Conservation (phyloP, 2,329 filamentous ascomycete genomes). For the Fusarium fracticaudum region DNA sequence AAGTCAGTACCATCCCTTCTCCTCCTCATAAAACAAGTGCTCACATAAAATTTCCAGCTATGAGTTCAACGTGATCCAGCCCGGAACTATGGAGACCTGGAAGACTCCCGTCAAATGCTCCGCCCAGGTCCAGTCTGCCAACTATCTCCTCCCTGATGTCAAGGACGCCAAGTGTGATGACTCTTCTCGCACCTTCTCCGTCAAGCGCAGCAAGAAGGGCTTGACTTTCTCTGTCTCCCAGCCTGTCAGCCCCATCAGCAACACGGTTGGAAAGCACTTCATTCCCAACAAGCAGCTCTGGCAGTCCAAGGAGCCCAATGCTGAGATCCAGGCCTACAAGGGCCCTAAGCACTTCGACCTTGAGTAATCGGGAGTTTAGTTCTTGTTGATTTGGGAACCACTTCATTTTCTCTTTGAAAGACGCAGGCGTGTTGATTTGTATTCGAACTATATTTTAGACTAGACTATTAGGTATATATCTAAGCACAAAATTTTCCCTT, state of each 20-base stretch:
- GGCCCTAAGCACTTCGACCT: slow-evolving; percentile 37
- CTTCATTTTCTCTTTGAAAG: background rate
- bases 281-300: slow-evolving; percentile 33
- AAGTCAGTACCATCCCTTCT: background rate
- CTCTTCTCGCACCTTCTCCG: slow-evolving; percentile 45
- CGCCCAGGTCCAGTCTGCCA: slow-evolving; percentile 27
- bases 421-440: background rate
- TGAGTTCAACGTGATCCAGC: slow-evolving; percentile 23
- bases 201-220: slow-evolving; percentile 37
- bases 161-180: slow-evolving; percentile 41
- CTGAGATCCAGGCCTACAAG: slow-evolving; percentile 43
- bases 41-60: background rate
- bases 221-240: slow-evolving; percentile 42
- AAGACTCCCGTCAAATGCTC: slow-evolving; percentile 37
- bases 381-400: background rate
- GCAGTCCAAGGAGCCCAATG: slow-evolving; percentile 26
- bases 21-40: background rate
- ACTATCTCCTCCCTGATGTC: slow-evolving; percentile 45
- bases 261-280: slow-evolving; percentile 40
- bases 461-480: background rate
- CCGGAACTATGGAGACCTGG: slow-evolving; percentile 40
- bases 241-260: slow-evolving; percentile 40
- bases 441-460: background rate
- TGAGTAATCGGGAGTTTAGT: background rate
- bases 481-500: background rate